Evolutionary conservation across 768 basidiomycete genomes (phyloP), one percentile per base, ranked within the genome.

Genomic region (Lactifluus volemus): DNA sequence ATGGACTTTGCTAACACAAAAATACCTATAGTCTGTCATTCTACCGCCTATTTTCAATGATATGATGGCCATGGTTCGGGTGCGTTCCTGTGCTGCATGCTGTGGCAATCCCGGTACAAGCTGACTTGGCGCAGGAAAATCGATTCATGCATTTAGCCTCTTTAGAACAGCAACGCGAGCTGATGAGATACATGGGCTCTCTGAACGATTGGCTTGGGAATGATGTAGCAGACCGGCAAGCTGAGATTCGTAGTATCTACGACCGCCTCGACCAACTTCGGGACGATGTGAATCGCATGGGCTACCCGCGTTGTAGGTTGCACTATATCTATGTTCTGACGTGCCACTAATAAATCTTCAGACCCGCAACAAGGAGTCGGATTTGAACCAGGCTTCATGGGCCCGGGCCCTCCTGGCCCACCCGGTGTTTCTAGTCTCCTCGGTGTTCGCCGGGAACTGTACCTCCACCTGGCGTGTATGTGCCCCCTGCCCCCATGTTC

Each of bases 121-220:
- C 61, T 66, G 55, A 53, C 55, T 55, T 25, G 52, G 19, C 49
- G 3, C 64, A 92, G 89, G 86, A 90, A 75, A 89, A 88, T 70
- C 85, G 85, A 4, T 71, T 82, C 5, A 86, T 86, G 0, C 86
- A 89, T 70, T 71, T 83, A 19, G 88, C 87, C 0, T 86, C 86
- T 30, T 80, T 90, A 14, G 85, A 88, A 50, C 88, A 92, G 67
- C 88, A 89, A 65, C 79, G 88, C 42, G 88, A 88, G 69, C 74
- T 90, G 53, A 89, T 89, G 81, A 76, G 86, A 55, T 92, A 93
- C 65, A 85, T 93, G 81, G 69, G 80, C 51, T 81, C 78, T 2
- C 74, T 92, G 36, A 93, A 92, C 64, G 79, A 82, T 38, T 93
- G 91, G 91, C 74, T 93, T 15, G 84, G 79, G 58, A 80, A 84